Percentiles rank a stretch among this genome's conserved stretches.
Conservation (phyloP, 352 stramenopile genomes). For the Elongisporangium prolatum region DNA sequence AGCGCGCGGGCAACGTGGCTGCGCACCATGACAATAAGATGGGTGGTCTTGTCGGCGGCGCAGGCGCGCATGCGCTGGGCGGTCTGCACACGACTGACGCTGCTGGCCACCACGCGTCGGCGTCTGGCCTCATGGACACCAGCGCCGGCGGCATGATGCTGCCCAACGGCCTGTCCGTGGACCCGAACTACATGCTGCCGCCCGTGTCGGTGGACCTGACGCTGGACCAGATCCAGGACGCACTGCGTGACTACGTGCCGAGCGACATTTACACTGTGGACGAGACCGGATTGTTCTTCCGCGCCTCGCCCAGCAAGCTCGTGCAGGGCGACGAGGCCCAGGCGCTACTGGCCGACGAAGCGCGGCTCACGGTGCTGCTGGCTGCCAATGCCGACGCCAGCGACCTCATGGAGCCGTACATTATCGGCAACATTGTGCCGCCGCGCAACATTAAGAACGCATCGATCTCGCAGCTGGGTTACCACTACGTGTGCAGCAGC, state of each 20-base stretch:
- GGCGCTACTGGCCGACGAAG: slow-evolving; percentile 65
- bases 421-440: slow-evolving; percentile 68
- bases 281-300: slow-evolving; percentile 83
- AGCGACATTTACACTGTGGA: slow-evolving; percentile 86
- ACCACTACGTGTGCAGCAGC: slow-evolving; percentile 84
- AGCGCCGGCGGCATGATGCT: slow-evolving; percentile 43
- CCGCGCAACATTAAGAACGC: slow-evolving; percentile 80
- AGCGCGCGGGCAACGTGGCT: slow-evolving; percentile 38
- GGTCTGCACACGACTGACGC: slow-evolving; percentile 2
- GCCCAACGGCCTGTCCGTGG: slow-evolving; percentile 35
- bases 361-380: slow-evolving; percentile 68
- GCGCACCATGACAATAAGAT: slow-evolving; percentile 22
- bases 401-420: slow-evolving; percentile 84
- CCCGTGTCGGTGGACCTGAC: slow-evolving; percentile 78
- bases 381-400: slow-evolving; percentile 68
- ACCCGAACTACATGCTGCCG: slow-evolving; percentile 74
- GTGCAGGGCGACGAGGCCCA: slow-evolving; percentile 79
- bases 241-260: slow-evolving; percentile 74
- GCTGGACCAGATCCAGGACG: slow-evolving; percentile 83
- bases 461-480: slow-evolving; percentile 74
- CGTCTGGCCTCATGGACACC: slow-evolving; percentile 35
- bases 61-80: slow-evolving; percentile 1
- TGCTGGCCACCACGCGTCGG: slow-evolving; percentile 8
- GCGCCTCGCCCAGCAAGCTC: slow-evolving; percentile 80
- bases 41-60: slow-evolving; percentile 1